Conservation (phyloP, 2,329 filamentous ascomycete genomes). For the Pseudogymnoascus sp. region DNA sequence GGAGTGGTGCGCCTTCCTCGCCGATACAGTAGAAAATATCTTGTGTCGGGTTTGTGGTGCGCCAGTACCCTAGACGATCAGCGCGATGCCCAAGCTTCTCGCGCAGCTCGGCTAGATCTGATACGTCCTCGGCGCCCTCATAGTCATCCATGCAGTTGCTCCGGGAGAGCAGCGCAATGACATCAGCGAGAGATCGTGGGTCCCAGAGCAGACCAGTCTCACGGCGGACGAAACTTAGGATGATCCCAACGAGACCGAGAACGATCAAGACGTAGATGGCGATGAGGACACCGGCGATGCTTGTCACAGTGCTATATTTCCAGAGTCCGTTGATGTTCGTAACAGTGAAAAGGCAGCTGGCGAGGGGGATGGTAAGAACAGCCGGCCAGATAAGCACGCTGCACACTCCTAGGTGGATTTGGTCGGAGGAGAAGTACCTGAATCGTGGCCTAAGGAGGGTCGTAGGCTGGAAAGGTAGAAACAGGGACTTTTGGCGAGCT, state of each 20-base stretch:
- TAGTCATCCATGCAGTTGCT: slow-evolving; percentile 73
- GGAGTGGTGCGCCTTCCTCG: slow-evolving; percentile 44
- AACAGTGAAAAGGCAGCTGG: slow-evolving; percentile 66
- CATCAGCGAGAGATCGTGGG: slow-evolving; percentile 68
- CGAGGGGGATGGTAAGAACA: slow-evolving; percentile 71
- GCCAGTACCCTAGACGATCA: slow-evolving; percentile 82
- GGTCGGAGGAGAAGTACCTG: slow-evolving; percentile 58
- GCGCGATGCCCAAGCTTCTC: slow-evolving; percentile 46
- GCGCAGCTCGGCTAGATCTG: slow-evolving; percentile 42
- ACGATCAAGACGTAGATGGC: slow-evolving; percentile 62
- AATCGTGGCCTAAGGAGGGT: slow-evolving; percentile 62
- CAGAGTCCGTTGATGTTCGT: slow-evolving; percentile 51
- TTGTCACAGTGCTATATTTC: slow-evolving; percentile 72
- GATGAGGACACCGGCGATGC: slow-evolving; percentile 69
- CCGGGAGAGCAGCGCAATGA: slow-evolving; percentile 67
- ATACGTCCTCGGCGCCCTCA: slow-evolving; percentile 55
- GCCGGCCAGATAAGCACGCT: slow-evolving; percentile 67
- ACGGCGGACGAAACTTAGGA: slow-evolving; percentile 54
- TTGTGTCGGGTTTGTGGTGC: slow-evolving; percentile 49
- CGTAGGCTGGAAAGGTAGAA: slow-evolving; percentile 49
- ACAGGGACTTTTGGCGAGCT: slow-evolving; percentile 56
- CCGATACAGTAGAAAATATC: slow-evolving; percentile 75
- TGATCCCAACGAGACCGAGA: slow-evolving; percentile 46
- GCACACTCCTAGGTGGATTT: slow-evolving; percentile 57
- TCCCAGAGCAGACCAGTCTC: slow-evolving; percentile 81